phyloP scores from a whole-genome alignment of 129 eudicot species.

The Flaveria bidentis region DNA sequence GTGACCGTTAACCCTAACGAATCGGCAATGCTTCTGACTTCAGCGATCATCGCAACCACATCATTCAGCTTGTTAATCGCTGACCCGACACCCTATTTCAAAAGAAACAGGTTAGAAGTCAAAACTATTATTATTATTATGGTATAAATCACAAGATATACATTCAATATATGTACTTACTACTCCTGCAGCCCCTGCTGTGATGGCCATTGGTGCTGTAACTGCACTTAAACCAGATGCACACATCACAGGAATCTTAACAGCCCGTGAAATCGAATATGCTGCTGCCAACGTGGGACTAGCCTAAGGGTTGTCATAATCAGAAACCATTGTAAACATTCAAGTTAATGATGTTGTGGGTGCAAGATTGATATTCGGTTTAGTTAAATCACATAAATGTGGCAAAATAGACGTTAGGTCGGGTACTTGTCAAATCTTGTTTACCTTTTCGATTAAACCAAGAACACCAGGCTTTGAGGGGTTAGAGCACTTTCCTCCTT shows the following conservation, averaged over 20 bases:
- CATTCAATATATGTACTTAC: constrained; percentile 37
- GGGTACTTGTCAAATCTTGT: neutral
- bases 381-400: neutral
- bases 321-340: neutral
- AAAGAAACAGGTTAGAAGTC: neutral
- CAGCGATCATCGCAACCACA: constrained; percentile 91
- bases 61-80: constrained; percentile 92
- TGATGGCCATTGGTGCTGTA: constrained; percentile 94
- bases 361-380: neutral
- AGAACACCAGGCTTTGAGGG: constrained; percentile 89
- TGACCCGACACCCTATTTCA: constrained; percentile 83
- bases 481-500: constrained; percentile 90
- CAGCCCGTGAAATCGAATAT: constrained; percentile 87
- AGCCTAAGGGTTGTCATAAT: constrained; percentile 47
- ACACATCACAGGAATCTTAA: constrained; percentile 91
- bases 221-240: constrained; percentile 96
- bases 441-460: constrained; percentile 93
- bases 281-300: constrained; percentile 93
- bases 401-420: neutral
- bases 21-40: constrained; percentile 74
- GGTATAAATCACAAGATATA: too few species aligned
- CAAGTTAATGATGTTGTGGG: neutral
- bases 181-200: constrained; percentile 98
- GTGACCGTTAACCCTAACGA: constrained; percentile 45
- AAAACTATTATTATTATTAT: neutral